Base-by-base conservation (phyloP, 192 early-diverging fungal species). In the Podila epicladia region DNA sequence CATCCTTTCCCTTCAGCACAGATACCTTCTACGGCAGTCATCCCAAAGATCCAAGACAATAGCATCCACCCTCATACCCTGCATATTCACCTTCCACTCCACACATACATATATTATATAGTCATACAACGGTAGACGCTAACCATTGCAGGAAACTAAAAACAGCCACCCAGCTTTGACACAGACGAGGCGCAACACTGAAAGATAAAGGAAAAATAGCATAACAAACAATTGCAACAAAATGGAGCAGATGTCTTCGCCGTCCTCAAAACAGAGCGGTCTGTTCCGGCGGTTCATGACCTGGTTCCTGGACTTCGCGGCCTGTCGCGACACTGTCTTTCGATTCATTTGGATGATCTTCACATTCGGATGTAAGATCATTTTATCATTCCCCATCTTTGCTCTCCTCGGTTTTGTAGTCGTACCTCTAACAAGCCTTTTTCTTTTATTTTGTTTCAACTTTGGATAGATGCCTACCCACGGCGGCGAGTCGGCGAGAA, bases 401-500 rank as follows among this genome's bases (percentile, higher is more conserved):
- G 7, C 4, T 35, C 2, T 35, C 7, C 33, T 35, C 33, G 3
- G 29, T 29, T 35, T 35, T 35, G 33, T 7, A 3, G 6, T 35
- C 35, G 35, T 37, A 0, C 35, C 0, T 37, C 35, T 37, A 45
- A 17, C 53, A 5, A 19, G 26, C 22, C 53, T 5, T 9, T 9
- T 37, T 55, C 29, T 31, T 57, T 58, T 31, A 33, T 50, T 65
- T 65, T 48, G 32, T 24, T 37, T 17, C 12, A 3, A 29, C 19
- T 49, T 17, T 41, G 0, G 0, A 13, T 33, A 79, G 75, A 79
- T 38, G 0, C 8, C 2, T 79, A 72, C 57, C 75, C 75, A 22
- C 57, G 61, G 0, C 57, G 49, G 26, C 69, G 75, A 24, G 60
- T 53, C 35, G 75, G 75, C 8, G 75, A 79, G 35, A 79, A 79